Evolutionary conservation across 345 rosid species (phyloP), one percentile per base, ranked within the genome.

Genomic region (Rhizophora apiculata): DNA sequence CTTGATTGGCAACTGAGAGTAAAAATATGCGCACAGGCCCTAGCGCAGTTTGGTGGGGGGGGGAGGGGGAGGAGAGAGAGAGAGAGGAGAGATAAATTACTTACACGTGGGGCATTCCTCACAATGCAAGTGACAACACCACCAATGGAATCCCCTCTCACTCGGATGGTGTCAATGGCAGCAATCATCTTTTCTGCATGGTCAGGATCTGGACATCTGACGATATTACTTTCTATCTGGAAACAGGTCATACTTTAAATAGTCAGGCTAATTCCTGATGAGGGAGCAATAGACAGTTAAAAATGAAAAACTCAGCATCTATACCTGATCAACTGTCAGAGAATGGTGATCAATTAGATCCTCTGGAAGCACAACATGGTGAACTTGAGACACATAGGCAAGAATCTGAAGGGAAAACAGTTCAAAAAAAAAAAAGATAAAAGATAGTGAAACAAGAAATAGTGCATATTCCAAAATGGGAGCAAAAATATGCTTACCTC

Each of bases 101-200:
- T 78, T 86, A 95, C 98, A 76, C 93, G 90, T 60, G 99, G 99
- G 63, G 82, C 82, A 77, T 92, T 92, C 81, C 89, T 89, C 67
- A 88, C 92, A 71, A 95, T 90, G 84, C 99, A 95, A 5, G 98
- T 90, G 69, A 95, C 98, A 53, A 90, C 88, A 63, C 99, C 99
- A 64, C 99, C 99, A 68, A 90, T 85, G 68, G 99, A 92, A 76
- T 95, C 91, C 63, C 99, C 98, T 81, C 74, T 87, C 27, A 81
- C 85, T 27, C 99, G 89, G 31, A 95, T 86, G 64, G 88, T 84
- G 76, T 95, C 99, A 48, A 95, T 87, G 0, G 98, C 92, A 34
- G 90, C 94, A 72, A 95, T 95, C 98, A 95, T 88, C 86, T 95
- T 92, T 79, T 95, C 91, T 0, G 99, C 99, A 79, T 88, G 92